Evolutionary conservation across 2,329 filamentous ascomycete species (phyloP).

Genomic region (Aspergillus melleus): DNA sequence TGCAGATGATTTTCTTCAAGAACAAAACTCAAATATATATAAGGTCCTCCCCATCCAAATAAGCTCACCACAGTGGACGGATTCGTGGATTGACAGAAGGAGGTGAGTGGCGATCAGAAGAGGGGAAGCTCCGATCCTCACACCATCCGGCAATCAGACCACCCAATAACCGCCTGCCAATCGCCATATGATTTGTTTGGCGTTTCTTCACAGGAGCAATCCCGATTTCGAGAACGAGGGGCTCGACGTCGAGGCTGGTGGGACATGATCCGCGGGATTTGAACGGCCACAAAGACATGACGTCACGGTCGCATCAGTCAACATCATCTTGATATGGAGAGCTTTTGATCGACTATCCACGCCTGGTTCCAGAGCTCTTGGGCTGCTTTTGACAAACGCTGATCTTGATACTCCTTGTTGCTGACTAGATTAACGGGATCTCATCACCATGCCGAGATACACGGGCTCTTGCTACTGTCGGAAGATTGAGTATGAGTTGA

Average conservation of each 20-base stretch:
- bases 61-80: no score
- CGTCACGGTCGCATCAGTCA: background rate
- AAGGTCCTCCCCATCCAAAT: no score
- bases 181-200: background rate
- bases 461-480: constrained; percentile 52
- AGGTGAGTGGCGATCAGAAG: background rate
- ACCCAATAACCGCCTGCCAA: background rate
- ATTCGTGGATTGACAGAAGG: no score
- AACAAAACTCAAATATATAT: no score
- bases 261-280: background rate
- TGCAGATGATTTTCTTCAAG: no score
- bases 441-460: constrained; percentile 27
- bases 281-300: background rate
- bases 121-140: background rate
- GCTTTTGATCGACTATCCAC: background rate
- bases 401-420: background rate
- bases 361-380: background rate
- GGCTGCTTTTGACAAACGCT: background rate
- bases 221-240: background rate
- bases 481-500: constrained; percentile 48
- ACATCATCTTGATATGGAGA: background rate
- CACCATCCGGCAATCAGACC: background rate
- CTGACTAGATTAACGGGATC: background rate
- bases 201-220: background rate
- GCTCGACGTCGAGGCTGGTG: background rate